These are phyloP conservation scores for Dendryphion nanum DNA, from an alignment of 2,329 filamentous ascomycete genomes.

Conservation along the genomic window DNA sequence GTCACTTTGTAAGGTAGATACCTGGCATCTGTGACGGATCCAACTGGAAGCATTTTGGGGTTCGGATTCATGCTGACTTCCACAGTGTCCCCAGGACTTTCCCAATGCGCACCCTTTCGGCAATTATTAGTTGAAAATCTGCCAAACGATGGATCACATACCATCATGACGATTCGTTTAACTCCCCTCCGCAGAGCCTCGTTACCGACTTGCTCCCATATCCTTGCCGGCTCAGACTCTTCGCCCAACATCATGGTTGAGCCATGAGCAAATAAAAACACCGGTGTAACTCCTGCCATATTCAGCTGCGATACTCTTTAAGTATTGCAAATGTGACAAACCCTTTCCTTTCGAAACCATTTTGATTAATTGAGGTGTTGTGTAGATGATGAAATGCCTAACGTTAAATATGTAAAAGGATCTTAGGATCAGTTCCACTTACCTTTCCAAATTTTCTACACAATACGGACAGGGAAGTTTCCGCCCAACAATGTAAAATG, in stretches of 20 bases:
- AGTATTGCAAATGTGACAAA: too few relatives aligned
- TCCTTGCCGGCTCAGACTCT: constrained; percentile 56
- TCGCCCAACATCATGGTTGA: constrained; percentile 70
- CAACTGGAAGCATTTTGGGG: constrained; percentile 33
- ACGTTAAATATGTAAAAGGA: background rate
- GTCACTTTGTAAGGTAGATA: too few relatives aligned
- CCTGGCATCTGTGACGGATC: too few relatives aligned
- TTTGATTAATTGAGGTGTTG: too few relatives aligned
- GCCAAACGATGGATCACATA: constrained; percentile 31
- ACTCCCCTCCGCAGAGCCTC: constrained; percentile 57
- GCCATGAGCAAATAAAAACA: constrained; percentile 65
- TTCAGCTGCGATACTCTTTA: background rate
- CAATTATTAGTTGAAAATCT: background rate
- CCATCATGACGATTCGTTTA: constrained; percentile 63
- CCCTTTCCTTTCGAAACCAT: too few relatives aligned
- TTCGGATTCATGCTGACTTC: constrained; percentile 58
- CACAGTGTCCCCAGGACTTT: constrained; percentile 47
- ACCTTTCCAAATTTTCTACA: too few relatives aligned
- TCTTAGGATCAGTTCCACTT: too few relatives aligned
- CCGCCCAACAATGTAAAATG: too few relatives aligned
- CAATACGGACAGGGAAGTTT: too few relatives aligned
- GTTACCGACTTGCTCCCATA: constrained; percentile 62
- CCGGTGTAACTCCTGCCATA: constrained; percentile 44
- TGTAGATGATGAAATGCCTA: too few relatives aligned
- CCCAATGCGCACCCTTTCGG: constrained; percentile 62